Conservation (phyloP, 495 filamentous ascomycete species). For the Amorphotheca resinae region DNA sequence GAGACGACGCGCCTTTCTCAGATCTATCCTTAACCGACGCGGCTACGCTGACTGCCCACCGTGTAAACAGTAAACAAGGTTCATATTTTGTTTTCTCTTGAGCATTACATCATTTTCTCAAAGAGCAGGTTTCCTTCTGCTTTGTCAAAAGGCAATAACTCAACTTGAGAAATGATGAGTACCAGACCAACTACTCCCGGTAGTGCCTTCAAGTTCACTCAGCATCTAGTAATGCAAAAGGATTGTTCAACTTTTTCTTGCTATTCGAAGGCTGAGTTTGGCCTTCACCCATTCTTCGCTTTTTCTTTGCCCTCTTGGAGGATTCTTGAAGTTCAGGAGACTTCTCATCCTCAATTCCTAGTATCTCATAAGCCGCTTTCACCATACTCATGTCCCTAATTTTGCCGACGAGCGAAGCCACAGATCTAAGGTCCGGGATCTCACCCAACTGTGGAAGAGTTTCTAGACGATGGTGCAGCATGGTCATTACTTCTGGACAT, state of each 20-base stretch:
- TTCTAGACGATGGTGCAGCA: constrained; percentile 3
- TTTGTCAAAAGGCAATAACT: no score
- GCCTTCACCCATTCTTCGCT: neutral
- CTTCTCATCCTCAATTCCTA: constrained; percentile 1
- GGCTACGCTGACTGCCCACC: no score
- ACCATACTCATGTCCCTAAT: neutral
- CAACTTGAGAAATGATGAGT: no score
- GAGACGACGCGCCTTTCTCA: no score
- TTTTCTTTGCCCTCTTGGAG: constrained; percentile 1
- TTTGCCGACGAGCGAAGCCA: neutral
- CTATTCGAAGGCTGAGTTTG: neutral
- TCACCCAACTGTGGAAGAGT: constrained; percentile 10
- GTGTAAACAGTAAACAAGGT: no score
- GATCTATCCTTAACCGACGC: no score
- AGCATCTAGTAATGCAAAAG: constrained; percentile 4
- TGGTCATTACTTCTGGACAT: neutral
- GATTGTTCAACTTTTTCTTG: constrained; percentile 2
- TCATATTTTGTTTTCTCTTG: no score
- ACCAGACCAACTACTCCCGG: no score
- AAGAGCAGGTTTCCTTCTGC: no score
- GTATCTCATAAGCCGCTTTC: neutral
- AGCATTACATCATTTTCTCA: no score
- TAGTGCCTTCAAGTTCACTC: no score
- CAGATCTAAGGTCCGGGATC: constrained; percentile 3
- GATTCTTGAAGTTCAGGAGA: neutral